A percentile compares a stretch with the other conserved stretches of the same genome.
phyloP scores from a whole-genome alignment of 2,329 filamentous ascomycete species.

The Zelopaecilomyces penicillatus region DNA sequence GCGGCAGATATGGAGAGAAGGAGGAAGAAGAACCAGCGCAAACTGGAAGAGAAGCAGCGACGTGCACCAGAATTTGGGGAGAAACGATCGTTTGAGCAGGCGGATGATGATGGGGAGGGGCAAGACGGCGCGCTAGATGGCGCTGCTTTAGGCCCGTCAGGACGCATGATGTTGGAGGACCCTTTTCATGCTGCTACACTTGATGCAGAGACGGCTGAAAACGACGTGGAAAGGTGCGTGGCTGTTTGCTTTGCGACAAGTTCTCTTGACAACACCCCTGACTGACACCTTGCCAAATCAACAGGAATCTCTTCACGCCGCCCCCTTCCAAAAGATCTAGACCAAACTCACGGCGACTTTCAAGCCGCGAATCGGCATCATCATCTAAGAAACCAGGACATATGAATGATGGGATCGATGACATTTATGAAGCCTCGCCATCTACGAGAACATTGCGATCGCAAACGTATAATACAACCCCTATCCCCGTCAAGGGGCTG shows the following conservation, averaged over 20 bases:
- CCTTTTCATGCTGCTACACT: not conserved
- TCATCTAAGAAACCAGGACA: slow-evolving; percentile 11
- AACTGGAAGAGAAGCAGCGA: slow-evolving; percentile 13
- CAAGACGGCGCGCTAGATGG: slow-evolving; percentile 2
- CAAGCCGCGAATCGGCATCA: not conserved
- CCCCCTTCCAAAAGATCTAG: slow-evolving; percentile 32
- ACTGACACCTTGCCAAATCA: not conserved
- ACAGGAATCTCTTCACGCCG: slow-evolving; percentile 26
- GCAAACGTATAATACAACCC: slow-evolving; percentile 5
- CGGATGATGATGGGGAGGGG: slow-evolving; percentile 10
- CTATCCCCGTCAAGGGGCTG: slow-evolving; percentile 1
- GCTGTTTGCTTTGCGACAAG: too few species aligned
- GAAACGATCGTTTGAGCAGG: slow-evolving; percentile 16
- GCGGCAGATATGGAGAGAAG: slow-evolving; percentile 31
- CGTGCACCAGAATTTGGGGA: slow-evolving; percentile 7
- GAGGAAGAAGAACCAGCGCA: slow-evolving; percentile 17
- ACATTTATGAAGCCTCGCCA: slow-evolving; percentile 15
- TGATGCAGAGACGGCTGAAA: not conserved
- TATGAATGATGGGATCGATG: slow-evolving; percentile 9
- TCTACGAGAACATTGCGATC: slow-evolving; percentile 13
- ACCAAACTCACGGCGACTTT: slow-evolving; percentile 12
- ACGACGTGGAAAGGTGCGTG: not conserved
- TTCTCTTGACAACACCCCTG: too few species aligned
- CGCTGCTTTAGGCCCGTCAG: not conserved
- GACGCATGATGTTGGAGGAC: not conserved